phyloP scores from a whole-genome alignment of 2,329 filamentous ascomycete genomes.

The Fusarium nygamai region DNA sequence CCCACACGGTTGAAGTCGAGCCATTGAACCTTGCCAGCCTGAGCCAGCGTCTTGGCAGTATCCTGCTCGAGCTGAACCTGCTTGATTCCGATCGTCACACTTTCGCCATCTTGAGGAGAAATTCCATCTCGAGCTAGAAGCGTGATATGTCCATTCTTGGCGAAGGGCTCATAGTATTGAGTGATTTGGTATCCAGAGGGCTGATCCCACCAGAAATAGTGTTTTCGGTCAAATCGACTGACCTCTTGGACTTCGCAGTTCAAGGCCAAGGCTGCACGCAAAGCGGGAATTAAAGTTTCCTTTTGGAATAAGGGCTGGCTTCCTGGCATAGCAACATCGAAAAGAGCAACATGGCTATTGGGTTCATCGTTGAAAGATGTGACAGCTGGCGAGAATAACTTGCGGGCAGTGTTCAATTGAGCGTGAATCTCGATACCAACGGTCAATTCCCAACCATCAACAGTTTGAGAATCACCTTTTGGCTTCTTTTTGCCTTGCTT shows the following conservation, averaged over 20 bases:
- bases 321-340: constrained; percentile 90
- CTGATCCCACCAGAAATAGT: constrained; percentile 99
- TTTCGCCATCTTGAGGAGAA: constrained; percentile 74
- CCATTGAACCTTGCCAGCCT: constrained; percentile 77
- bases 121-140: constrained; percentile 83
- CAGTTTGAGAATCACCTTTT: constrained; percentile 60
- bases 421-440: constrained; percentile 98
- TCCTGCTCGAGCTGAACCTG: constrained; percentile 98
- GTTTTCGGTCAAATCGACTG: constrained; percentile 93
- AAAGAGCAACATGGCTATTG: constrained; percentile 88
- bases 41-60: constrained; percentile 90
- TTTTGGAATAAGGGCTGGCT: constrained; percentile 88
- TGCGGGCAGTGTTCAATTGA: constrained; percentile 87
- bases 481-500: constrained; percentile 65
- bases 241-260: constrained; percentile 79
- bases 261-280: constrained; percentile 87
- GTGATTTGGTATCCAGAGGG: constrained; percentile 97
- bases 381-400: constrained; percentile 84
- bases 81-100: constrained; percentile 82
- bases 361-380: constrained; percentile 74
- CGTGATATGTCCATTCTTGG: constrained; percentile 75
- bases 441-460: constrained; percentile 86
- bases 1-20: constrained; percentile 96
- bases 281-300: constrained; percentile 85
- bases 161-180: constrained; percentile 85